These are phyloP conservation scores for Pezicula neosporulosa DNA, from an alignment of 2,329 filamentous ascomycete species.

Conservation along the genomic window DNA sequence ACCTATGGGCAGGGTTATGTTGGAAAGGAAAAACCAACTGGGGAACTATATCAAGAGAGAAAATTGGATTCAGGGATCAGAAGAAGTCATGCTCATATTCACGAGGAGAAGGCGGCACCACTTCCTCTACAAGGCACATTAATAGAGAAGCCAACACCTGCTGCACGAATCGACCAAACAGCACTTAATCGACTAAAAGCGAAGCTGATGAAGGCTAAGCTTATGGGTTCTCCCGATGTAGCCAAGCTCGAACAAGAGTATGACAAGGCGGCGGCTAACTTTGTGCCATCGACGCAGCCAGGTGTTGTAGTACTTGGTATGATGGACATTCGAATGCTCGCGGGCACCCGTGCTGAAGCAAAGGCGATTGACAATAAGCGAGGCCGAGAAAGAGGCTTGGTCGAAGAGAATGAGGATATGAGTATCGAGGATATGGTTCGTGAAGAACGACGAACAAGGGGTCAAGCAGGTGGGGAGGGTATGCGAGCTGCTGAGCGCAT, in stretches of 20 bases:
- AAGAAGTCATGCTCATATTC: conserved; percentile 30
- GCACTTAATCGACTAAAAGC: conserved; percentile 86
- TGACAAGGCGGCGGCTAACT: conserved; percentile 66
- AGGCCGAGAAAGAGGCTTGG: conserved; percentile 77
- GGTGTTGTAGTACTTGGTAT: conserved; percentile 78
- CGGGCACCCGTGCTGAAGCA: conserved; percentile 70
- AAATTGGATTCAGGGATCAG: conserved; percentile 55
- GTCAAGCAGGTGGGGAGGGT: conserved; percentile 75
- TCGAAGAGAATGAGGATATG: conserved; percentile 95
- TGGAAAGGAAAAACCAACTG: conserved; percentile 81
- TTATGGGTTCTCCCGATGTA: conserved; percentile 73
- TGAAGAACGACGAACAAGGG: conserved; percentile 83
- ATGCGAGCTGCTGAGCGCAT: conserved; percentile 86
- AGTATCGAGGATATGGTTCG: conserved; percentile 94
- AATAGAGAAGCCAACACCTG: conserved; percentile 49
- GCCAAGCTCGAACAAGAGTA: conserved; percentile 80
- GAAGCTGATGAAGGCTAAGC: conserved; percentile 92
- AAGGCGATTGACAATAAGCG: conserved; percentile 75
- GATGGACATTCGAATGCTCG: conserved; percentile 87
- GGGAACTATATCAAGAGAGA: conserved; percentile 79
- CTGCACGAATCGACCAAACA: conserved; percentile 66
- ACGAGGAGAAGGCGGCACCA: conserved; percentile 30
- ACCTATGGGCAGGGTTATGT: conserved; percentile 84
- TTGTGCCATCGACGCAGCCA: conserved; percentile 43
- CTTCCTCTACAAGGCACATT: conserved; percentile 49